Percentiles rank a stretch among this genome's conserved stretches.
Evolutionary conservation across 208 protist genomes (phyloP).

Genomic region (Wallacemonas sp.): DNA sequence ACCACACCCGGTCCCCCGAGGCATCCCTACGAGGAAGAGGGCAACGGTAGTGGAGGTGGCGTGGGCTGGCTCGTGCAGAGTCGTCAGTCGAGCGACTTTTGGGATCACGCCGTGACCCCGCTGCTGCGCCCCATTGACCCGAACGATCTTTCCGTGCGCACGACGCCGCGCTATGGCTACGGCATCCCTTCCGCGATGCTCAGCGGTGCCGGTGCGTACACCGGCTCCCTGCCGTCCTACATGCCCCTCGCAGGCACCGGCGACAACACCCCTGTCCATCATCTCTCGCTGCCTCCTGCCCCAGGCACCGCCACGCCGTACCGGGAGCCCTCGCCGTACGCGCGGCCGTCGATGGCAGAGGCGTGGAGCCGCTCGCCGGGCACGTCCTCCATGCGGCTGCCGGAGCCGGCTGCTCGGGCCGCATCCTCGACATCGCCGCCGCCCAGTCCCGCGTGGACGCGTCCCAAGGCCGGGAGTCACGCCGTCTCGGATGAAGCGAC

Average conservation of each 20-base stretch:
- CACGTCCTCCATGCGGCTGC: neutral
- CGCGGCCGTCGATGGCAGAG: neutral
- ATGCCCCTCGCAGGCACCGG: neutral
- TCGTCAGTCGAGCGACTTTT: constrained; percentile 1
- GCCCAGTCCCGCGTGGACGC: constrained; percentile 3
- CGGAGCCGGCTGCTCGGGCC: neutral
- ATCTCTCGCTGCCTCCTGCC: constrained; percentile 1
- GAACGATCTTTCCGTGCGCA: neutral
- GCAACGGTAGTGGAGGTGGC: too few relatives aligned
- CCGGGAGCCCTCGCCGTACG: neutral
- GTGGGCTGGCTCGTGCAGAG: neutral
- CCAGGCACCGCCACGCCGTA: constrained; percentile 5
- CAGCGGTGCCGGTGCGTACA: neutral
- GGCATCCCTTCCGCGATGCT: neutral
- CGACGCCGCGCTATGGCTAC: neutral
- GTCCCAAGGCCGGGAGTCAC: neutral
- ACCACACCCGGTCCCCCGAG: neutral
- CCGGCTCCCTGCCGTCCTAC: neutral
- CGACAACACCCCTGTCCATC: neutral
- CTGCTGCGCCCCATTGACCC: constrained; percentile 4
- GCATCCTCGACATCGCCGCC: too few relatives aligned
- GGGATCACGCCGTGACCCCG: constrained; percentile 17
- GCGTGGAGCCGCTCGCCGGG: neutral
- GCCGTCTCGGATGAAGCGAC: neutral
- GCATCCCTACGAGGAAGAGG: neutral